Evolutionary conservation across 1,284 basidiomycete genomes (phyloP).

Genomic region (Hortiboletus rubellus): DNA sequence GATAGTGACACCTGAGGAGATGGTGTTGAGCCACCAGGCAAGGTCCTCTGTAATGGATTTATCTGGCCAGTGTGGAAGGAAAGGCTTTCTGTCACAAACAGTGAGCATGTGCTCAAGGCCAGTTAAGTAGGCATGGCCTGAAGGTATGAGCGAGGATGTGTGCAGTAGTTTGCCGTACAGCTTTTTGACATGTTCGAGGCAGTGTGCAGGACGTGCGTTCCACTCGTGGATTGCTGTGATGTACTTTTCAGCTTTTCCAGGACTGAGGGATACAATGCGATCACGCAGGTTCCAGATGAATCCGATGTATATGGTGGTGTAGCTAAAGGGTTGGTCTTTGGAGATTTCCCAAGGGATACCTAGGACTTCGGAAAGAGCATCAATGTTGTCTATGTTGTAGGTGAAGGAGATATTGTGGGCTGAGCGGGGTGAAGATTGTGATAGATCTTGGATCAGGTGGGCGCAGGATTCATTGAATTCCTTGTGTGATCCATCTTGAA

Average conservation of each 20-base stretch:
- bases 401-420: too few relatives aligned
- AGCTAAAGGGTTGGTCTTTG: too few relatives aligned
- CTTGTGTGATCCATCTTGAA: too few relatives aligned
- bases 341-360: too few relatives aligned
- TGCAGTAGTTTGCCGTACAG: constrained; percentile 2
- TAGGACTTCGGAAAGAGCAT: too few relatives aligned
- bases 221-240: neutral
- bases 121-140: constrained; percentile 5
- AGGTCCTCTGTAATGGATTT: neutral
- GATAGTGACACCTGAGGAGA: neutral
- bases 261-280: neutral
- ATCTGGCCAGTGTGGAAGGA: neutral
- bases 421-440: too few relatives aligned
- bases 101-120: neutral
- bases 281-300: too few relatives aligned
- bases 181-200: neutral
- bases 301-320: too few relatives aligned
- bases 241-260: neutral
- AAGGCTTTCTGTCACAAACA: neutral
- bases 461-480: too few relatives aligned
- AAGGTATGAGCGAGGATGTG: neutral
- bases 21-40: neutral
- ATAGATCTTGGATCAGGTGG: too few relatives aligned
- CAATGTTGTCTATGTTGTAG: too few relatives aligned
- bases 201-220: neutral